Evolutionary conservation across 257 asterid genomes (phyloP), one percentile per base, ranked within the genome.

Genomic region (Solanum pinnatisectum): DNA sequence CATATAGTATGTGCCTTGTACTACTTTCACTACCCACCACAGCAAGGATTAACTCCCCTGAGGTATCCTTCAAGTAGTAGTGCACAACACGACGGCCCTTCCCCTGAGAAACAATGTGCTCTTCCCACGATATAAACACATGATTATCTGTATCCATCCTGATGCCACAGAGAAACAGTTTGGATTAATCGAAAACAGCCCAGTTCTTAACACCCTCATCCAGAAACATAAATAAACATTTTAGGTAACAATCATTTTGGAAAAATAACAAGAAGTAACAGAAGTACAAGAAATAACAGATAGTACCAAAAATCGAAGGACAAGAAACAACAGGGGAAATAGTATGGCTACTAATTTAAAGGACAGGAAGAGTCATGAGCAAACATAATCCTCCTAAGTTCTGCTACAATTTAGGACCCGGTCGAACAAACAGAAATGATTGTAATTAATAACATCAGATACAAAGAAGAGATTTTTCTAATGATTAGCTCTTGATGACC

Each of bases 11-110:
- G 79, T 91, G 93, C 35, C 90, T 89, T 44, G 52, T 1, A 87
- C 92, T 90, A 88, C 89, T 90, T 87, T 91, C 92, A 44, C 63
- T 88, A 72, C 93, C 95, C 87, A 90, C 93, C 73, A 91, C 93
- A 15, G 89, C 94, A 87, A 91, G 94, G 78, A 93, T 27, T 20
- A 65, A 88, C 90, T 89, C 84, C 79, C 68, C 87, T 10, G 82
- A 85, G 71, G 32, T 63, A 82, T 90, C 92, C 92, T 49, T 88
- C 39, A 92, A 76, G 87, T 84, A 9, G 73, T 84, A 92, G 91
- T 94, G 94, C 89, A 92, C 81, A 52, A 92, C 11, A 7, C 91
- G 90, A 70, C 70, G 88, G 70, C 92, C 93, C 87, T 79, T 92
- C 2, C 20, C 35, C 4, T 25, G 71, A n/a, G 71, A 63, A 63